phyloP scores from a whole-genome alignment of 805 yeast species.

The Metschnikowia orientalis region DNA sequence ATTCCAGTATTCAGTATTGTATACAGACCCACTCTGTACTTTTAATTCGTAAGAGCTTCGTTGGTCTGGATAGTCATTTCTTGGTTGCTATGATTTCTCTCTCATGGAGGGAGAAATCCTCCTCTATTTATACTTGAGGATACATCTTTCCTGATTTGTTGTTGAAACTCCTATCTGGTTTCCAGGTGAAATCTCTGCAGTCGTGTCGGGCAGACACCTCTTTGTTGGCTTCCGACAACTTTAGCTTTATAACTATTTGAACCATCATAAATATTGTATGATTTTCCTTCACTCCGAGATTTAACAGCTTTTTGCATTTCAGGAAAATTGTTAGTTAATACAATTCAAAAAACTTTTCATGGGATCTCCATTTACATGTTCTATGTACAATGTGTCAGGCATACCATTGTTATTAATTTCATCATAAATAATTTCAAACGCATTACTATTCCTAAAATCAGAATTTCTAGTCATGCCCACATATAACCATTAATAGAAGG shows the following conservation, averaged over 20 bases:
- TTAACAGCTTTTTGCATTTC: not conserved
- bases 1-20: no score
- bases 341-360: not conserved
- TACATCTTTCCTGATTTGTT: no score
- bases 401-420: constrained; percentile 1
- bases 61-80: no score
- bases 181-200: no score
- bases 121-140: no score
- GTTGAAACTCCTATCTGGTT: no score
- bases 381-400: not conserved
- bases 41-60: no score
- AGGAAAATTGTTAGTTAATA: not conserved
- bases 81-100: no score
- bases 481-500: not conserved
- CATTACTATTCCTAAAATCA: not conserved
- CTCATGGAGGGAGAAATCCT: no score
- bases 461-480: constrained; percentile 1
- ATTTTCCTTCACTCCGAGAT: not conserved
- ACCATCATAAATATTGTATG: not conserved
- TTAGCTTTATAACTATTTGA: not conserved
- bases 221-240: no score
- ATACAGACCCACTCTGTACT: no score
- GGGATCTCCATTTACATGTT: not conserved
- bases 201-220: no score
- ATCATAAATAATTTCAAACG: not conserved